These are phyloP conservation scores for Lentithecium fluviatile DNA, from an alignment of 495 filamentous ascomycete species.

Conservation along the genomic window DNA sequence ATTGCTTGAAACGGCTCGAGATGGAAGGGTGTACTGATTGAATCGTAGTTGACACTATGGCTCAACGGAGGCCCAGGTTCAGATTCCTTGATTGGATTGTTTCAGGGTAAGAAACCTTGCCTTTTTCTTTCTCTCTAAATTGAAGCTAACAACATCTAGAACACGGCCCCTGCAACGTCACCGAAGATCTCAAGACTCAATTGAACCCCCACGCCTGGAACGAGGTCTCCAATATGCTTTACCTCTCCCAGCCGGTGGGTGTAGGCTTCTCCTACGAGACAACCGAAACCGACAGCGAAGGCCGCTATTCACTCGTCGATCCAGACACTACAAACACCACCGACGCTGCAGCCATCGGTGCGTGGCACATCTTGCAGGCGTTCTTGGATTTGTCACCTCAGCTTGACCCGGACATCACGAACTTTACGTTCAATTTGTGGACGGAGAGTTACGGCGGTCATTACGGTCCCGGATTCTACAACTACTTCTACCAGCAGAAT, in stretches of 20 bases:
- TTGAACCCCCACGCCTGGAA: conserved; percentile 70
- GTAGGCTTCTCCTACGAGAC: conserved; percentile 60
- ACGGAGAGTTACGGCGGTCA: conserved; percentile 45
- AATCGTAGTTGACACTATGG: conserved; percentile 36
- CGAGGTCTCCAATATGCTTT: conserved; percentile 72
- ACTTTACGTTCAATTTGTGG: conserved; percentile 63
- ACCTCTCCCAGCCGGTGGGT: conserved; percentile 67
- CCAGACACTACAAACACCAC: conserved; percentile 46
- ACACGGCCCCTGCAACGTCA: conserved; percentile 60
- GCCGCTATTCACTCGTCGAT: conserved; percentile 49
- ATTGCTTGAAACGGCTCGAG: neutral
- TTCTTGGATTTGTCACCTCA: conserved; percentile 43
- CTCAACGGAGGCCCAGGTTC: conserved; percentile 55
- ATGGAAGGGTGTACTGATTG: neutral
- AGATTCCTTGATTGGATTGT: conserved; percentile 68
- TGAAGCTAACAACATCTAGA: conserved; percentile 37
- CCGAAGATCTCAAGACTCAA: conserved; percentile 52
- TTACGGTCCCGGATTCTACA: conserved; percentile 51
- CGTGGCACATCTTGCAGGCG: conserved; percentile 49
- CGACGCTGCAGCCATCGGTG: conserved; percentile 50
- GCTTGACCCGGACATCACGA: conserved; percentile 44
- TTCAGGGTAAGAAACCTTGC: conserved; percentile 47
- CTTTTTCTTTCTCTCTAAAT: neutral
- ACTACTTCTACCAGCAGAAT: conserved; percentile 64
- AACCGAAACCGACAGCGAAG: conserved; percentile 46